A percentile compares a stretch with the other conserved stretches of the same genome.
These are phyloP conservation scores for Clavispora asparagi DNA, from an alignment of 805 yeast genomes.

Conservation along the genomic window DNA sequence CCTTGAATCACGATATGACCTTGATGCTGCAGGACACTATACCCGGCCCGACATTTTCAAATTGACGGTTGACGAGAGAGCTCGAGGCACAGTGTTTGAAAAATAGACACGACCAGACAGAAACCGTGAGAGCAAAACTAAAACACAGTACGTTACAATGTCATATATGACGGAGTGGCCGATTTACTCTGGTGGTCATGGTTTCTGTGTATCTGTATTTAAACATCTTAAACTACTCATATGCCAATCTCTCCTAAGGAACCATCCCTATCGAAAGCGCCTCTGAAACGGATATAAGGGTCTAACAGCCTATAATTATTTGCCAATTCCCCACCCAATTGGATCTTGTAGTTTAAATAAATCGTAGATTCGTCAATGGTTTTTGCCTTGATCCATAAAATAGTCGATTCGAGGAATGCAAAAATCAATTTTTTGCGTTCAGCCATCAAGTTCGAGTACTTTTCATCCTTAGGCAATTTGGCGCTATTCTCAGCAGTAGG, in stretches of 20 bases:
- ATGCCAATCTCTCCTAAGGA: slow-evolving; percentile 8
- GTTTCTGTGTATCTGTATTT: too few relatives aligned
- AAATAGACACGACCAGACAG: not conserved
- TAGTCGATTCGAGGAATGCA: slow-evolving; percentile 58
- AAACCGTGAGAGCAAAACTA: too few relatives aligned
- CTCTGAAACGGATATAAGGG: slow-evolving; percentile 14
- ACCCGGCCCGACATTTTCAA: slow-evolving; percentile 36
- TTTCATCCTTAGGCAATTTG: slow-evolving; percentile 29
- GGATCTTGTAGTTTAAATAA: slow-evolving; percentile 49
- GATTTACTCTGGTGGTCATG: too few relatives aligned
- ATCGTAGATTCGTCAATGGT: slow-evolving; percentile 44
- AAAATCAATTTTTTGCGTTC: slow-evolving; percentile 54
- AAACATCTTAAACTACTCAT: not conserved
- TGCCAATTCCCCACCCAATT: slow-evolving; percentile 48
- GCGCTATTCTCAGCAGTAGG: slow-evolving; percentile 56
- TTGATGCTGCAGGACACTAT: slow-evolving; percentile 42
- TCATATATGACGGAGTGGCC: too few relatives aligned
- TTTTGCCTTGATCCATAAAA: slow-evolving; percentile 73
- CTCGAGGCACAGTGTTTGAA: slow-evolving; percentile 5
- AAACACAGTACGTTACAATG: too few relatives aligned
- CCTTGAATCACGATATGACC: slow-evolving; percentile 35
- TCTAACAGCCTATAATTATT: slow-evolving; percentile 61
- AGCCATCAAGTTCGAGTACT: slow-evolving; percentile 37
- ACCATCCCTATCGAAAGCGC: slow-evolving; percentile 15
- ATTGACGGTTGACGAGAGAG: slow-evolving; percentile 34